Percentiles rank a stretch among this genome's conserved stretches.
phyloP scores from a whole-genome alignment of 108 stramenopile species.

The Discostella stelligeroides region DNA sequence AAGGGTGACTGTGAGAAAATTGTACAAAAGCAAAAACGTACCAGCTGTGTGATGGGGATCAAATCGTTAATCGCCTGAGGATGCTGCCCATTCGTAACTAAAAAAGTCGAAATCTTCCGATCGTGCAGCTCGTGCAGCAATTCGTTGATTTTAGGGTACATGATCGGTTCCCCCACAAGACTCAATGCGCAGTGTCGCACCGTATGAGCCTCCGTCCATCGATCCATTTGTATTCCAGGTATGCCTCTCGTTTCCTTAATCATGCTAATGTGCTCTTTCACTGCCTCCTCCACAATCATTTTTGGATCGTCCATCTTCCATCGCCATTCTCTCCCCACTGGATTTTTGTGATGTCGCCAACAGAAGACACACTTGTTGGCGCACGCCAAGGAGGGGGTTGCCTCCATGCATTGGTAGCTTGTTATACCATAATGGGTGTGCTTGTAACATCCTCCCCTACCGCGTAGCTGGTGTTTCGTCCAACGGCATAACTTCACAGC shows the following conservation, averaged over 20 bases:
- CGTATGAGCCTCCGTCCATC: slow-evolving; percentile 93
- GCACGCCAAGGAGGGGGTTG: slow-evolving; percentile 93
- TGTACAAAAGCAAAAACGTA: background rate
- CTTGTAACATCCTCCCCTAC: slow-evolving; percentile 97
- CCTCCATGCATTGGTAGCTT: slow-evolving; percentile 97
- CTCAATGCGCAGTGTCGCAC: slow-evolving; percentile 89
- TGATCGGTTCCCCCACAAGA: slow-evolving; percentile 93
- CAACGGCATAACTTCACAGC: slow-evolving; percentile 98
- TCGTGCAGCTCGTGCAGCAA: slow-evolving; percentile 86
- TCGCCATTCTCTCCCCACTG: slow-evolving; percentile 95
- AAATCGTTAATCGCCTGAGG: slow-evolving; percentile 87
- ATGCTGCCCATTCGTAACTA: slow-evolving; percentile 98
- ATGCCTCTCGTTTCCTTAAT: slow-evolving; percentile 95
- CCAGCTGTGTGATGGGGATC: slow-evolving; percentile 93
- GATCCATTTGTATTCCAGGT: slow-evolving; percentile 90
- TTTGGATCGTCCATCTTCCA: slow-evolving; percentile 96
- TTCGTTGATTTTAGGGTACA: slow-evolving; percentile 96
- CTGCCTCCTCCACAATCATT: slow-evolving; percentile 88
- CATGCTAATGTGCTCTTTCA: slow-evolving; percentile 77
- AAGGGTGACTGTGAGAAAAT: slow-evolving; percentile 86
- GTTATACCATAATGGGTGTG: slow-evolving; percentile 98
- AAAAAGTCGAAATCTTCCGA: slow-evolving; percentile 89
- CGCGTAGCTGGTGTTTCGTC: slow-evolving; percentile 97
- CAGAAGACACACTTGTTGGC: slow-evolving; percentile 99
- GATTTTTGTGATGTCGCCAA: slow-evolving; percentile 99